phyloP scores from a whole-genome alignment of 345 rosid species.

The Eucalyptus tenuipes region DNA sequence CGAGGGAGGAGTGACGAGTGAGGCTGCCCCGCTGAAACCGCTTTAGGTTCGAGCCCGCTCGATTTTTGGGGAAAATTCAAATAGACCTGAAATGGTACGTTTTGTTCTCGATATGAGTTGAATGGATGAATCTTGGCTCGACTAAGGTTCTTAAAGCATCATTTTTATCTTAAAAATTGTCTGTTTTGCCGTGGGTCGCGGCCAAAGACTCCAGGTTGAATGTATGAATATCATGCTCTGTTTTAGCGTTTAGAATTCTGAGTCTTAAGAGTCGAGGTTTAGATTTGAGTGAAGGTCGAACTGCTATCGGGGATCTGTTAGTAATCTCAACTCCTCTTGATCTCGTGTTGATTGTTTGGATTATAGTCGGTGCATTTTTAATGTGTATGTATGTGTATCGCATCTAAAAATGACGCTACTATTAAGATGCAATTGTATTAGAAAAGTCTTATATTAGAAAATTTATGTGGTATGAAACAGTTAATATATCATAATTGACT shows the following conservation, averaged over 20 bases:
- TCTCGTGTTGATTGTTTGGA: too few relatives aligned
- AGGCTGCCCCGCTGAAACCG: not conserved
- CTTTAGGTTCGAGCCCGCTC: not conserved
- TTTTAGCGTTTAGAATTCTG: too few relatives aligned
- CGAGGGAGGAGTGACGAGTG: not conserved
- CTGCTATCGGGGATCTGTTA: rapidly evolving
- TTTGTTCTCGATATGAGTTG: not conserved
- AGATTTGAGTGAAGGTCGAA: too few relatives aligned
- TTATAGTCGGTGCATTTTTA: too few relatives aligned
- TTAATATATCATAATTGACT: rapidly evolving
- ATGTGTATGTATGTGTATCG: too few relatives aligned
- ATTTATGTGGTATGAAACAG: rapidly evolving
- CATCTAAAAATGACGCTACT: too few relatives aligned
- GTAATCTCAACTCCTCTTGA: not conserved
- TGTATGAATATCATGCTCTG: too few relatives aligned
- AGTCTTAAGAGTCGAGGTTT: not conserved
- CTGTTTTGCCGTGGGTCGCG: not conserved
- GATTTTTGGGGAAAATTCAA: not conserved
- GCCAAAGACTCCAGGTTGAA: not conserved
- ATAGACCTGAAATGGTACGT: not conserved
- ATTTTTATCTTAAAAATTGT: not conserved
- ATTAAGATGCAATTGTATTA: rapidly evolving
- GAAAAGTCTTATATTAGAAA: rapidly evolving
- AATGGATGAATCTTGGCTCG: not conserved
- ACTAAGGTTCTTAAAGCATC: not conserved